A percentile compares a stretch with the other conserved stretches of the same genome.
Evolutionary conservation across 768 basidiomycete genomes (phyloP).

Genomic region (Pholiota molesta): DNA sequence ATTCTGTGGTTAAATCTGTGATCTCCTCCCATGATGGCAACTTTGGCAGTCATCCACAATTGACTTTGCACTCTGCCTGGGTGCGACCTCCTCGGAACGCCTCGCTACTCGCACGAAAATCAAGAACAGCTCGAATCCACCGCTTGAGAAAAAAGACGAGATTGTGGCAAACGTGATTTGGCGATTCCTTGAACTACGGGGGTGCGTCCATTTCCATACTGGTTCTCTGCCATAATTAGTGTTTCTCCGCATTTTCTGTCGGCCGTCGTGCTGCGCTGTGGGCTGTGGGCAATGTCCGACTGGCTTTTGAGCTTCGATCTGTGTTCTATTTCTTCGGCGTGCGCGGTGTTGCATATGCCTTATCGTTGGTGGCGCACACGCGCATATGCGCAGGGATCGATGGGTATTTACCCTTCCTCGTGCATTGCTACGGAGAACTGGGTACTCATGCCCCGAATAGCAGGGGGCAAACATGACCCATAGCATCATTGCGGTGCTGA

Average conservation of each 20-base stretch:
- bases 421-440: background rate
- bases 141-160: constrained; percentile 97
- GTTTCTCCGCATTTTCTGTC: constrained; percentile 3
- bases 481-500: background rate
- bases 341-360: background rate
- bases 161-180: constrained; percentile 97
- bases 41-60: constrained; percentile 87
- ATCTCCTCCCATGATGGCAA: background rate
- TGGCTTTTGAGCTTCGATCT: background rate
- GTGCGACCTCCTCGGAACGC: constrained; percentile 83
- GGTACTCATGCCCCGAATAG: background rate
- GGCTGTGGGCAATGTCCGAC: background rate
- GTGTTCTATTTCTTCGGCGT: background rate
- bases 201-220: constrained; percentile 54
- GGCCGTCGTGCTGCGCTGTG: background rate
- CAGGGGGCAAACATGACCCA: background rate
- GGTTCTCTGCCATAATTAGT: background rate
- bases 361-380: background rate
- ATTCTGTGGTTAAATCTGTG: constrained; percentile 2
- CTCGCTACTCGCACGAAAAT: constrained; percentile 81
- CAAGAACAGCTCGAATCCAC: constrained; percentile 47
- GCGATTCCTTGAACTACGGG: constrained; percentile 95
- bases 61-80: constrained; percentile 92
- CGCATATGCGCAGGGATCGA: background rate
- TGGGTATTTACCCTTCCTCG: background rate